Base-by-base conservation (phyloP, 2,329 filamentous ascomycete species). In the Alternaria postmessia region DNA sequence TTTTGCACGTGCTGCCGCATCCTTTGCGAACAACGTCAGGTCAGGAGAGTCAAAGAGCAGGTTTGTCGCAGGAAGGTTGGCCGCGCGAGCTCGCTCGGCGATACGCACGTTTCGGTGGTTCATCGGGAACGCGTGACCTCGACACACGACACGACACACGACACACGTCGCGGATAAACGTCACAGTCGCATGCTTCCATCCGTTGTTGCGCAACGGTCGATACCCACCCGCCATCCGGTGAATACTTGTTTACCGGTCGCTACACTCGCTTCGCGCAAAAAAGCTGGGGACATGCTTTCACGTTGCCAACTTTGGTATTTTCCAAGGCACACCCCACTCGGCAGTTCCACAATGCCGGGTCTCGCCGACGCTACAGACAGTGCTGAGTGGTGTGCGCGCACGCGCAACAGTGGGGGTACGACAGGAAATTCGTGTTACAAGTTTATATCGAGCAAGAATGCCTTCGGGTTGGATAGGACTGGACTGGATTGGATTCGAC, bases 341-440 rank as follows among this genome's bases (percentile, higher is more conserved):
- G 46, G 52, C 43, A 30, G 18, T 26, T 49, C 57, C 60, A 22
- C 39, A 26, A 39, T 46, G 57, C 57, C 60, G 60, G 48, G 52
- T 54, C 60, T 62, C 60, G 60, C 60, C 60, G 60, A 62, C 42
- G 52, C 60, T 43, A 49, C 12, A 14, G 11, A 14, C 8, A 12
- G 30, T 32, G 11, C 8, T 32, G 30, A 32, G 8, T 9, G 28
- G 20, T 20, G 3, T 20, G 20, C 4, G 32, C 22, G 22, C 12
- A 16, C 30, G 41, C 41, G 42, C 47, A 18, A 43, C 6, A 43
- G 44, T 51, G 57, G 44, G 57, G 57, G 43, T 39, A 16, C 16
- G 32, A 18, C 20, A 18, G 38, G 24, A 30, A 24, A 26, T 34
- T 46, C 12, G 9, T 22, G 26, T 55, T 57, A 43, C 46, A 51